These are phyloP conservation scores for Aspergillaceae sp. DNA, from an alignment of 2,329 filamentous ascomycete species.

Conservation along the genomic window DNA sequence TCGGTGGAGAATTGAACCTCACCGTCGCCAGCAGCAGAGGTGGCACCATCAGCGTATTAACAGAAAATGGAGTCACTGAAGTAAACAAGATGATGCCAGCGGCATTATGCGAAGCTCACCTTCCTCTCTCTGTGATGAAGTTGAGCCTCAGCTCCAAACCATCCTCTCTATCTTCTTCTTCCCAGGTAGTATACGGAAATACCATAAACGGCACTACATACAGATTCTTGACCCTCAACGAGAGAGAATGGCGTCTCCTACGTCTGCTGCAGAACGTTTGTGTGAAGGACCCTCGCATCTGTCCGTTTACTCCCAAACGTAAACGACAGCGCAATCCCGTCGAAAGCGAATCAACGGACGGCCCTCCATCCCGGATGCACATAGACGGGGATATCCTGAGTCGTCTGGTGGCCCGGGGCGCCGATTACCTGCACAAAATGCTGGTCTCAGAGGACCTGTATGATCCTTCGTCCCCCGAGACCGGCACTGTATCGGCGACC, in stretches of 20 bases:
- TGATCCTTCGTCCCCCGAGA: slow-evolving; percentile 5
- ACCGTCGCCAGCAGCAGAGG: slow-evolving; percentile 45
- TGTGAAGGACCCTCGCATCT: slow-evolving; percentile 40
- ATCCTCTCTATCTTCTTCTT: slow-evolving; percentile 8
- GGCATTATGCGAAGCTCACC: slow-evolving; percentile 22
- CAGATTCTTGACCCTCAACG: slow-evolving; percentile 58
- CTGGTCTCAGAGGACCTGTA: slow-evolving; percentile 17
- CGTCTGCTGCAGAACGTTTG: slow-evolving; percentile 65
- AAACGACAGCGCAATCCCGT: slow-evolving; percentile 18
- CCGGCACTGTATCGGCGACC: slow-evolving; percentile 10
- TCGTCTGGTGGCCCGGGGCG: slow-evolving; percentile 43
- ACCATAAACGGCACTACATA: slow-evolving; percentile 62
- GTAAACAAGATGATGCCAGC: slow-evolving; percentile 25
- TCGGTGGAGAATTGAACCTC: slow-evolving; percentile 36
- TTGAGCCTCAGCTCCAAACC: slow-evolving; percentile 15
- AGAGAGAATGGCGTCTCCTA: slow-evolving; percentile 59
- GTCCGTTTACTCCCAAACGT: slow-evolving; percentile 39
- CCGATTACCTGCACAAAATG: slow-evolving; percentile 21
- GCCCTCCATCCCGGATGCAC: slow-evolving; percentile 48
- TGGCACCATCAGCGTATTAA: slow-evolving; percentile 41
- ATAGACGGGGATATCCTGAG: slow-evolving; percentile 59
- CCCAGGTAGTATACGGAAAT: slow-evolving; percentile 53
- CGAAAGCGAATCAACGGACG: slow-evolving; percentile 33
- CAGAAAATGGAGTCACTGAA: slow-evolving; percentile 13
- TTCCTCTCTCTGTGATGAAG: slow-evolving; percentile 27